Evolutionary conservation across 768 basidiomycete species (phyloP).

Genomic region (Russula dissimulans): DNA sequence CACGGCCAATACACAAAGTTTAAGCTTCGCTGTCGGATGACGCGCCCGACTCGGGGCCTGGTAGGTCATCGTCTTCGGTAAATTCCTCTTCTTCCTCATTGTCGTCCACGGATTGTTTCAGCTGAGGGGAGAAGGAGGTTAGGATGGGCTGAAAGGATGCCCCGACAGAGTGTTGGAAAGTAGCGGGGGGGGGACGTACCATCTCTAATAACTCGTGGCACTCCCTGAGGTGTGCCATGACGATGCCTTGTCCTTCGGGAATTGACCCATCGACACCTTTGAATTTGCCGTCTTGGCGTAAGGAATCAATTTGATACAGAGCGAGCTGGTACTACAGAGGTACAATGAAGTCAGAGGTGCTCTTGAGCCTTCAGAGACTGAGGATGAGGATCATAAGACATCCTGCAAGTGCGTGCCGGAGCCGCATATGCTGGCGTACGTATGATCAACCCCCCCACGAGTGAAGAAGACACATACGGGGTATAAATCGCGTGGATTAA

Average conservation of each 20-base stretch:
- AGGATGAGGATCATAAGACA: not conserved
- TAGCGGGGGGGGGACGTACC: slow-evolving; percentile 37
- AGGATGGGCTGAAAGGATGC: not conserved
- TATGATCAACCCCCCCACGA: not conserved
- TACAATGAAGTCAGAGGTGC: not conserved
- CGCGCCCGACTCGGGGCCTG: slow-evolving; percentile 7
- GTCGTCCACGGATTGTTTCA: slow-evolving; percentile 75
- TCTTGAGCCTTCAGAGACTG: not conserved
- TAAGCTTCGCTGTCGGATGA: slow-evolving; percentile 15
- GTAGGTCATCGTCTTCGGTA: slow-evolving; percentile 21
- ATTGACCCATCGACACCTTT: slow-evolving; percentile 78
- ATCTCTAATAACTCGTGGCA: slow-evolving; percentile 95
- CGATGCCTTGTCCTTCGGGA: slow-evolving; percentile 93
- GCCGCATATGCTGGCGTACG: not conserved
- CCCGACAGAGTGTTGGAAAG: not conserved
- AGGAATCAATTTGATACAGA: slow-evolving; percentile 87
- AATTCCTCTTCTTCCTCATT: slow-evolving; percentile 24
- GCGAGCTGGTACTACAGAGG: slow-evolving; percentile 76
- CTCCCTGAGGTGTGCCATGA: slow-evolving; percentile 93
- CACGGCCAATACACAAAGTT: not conserved
- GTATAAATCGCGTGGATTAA: slow-evolving; percentile 85
- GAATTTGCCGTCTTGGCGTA: slow-evolving; percentile 92
- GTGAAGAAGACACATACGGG: slow-evolving; percentile 47
- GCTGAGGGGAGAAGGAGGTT: slow-evolving; percentile 29
- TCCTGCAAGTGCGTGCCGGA: not conserved